Base-by-base conservation (phyloP, 2,329 filamentous ascomycete genomes). In the Clonostachys sp. region DNA sequence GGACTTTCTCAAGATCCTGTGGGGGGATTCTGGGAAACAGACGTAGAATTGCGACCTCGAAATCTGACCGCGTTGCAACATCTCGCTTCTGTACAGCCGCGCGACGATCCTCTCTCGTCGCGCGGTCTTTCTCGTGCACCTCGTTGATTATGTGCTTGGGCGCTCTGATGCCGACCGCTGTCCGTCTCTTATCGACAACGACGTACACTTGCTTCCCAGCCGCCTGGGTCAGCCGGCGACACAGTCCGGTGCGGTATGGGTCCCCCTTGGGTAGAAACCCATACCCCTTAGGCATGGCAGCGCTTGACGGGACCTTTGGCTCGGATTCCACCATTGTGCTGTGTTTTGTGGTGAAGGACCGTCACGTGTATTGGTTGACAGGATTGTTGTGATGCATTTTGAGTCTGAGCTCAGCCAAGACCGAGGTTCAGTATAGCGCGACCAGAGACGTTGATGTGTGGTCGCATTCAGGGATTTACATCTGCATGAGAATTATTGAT, bases 21-120 rank as follows among this genome's bases (percentile, higher is more conserved):
- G 52, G 45, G 0, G 75, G 75, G 2, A 72, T 66, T 1, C 55
- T 51, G 0, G 72, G 69, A 48, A 73, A 80, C 5, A 66, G 55
- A 1, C 49, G 51, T 5, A 60, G 24, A 5, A 80, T 49, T 7
- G 66, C 65, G 1, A 53, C 51, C 14, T 57, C 52, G 42, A 74
- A 70, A 1, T 54, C 48, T 2, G 51, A 47, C n/a, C 65, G 53
- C 9, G 64, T 54, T 12, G 56, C 58, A 2, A 51, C 54, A 45
- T 75, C 71, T 24, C 61, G 63, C 18, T 53, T 61, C 42, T 54
- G 49, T 1, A 71, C 63, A 1, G 58, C 61, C 17, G 45, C 52
- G 0, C 60, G 61, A 12, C 71, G 64, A n/a, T 52, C 49, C 6
- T 53, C 45, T 3, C 61, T 61, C 1, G 66, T 71, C 2, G 55